Evolutionary conservation across 495 filamentous ascomycete species (phyloP), one percentile per base, ranked within the genome.

Genomic region (Penicillium angulare): DNA sequence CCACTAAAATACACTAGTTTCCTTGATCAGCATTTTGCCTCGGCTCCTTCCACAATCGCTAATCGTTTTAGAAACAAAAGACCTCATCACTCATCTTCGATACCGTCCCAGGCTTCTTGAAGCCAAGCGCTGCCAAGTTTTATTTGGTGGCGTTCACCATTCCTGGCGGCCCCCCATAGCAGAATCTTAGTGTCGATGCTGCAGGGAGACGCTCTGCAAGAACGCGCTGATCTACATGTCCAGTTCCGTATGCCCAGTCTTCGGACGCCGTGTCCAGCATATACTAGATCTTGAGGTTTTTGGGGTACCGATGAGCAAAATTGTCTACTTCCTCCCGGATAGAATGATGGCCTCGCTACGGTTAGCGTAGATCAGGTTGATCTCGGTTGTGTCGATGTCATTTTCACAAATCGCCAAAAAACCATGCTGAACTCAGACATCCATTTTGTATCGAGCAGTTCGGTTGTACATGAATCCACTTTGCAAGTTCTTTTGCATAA

Each of bases 361-460:
- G 49, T 74, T 76, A 3, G 70, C 68, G 49, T 76, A 82, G 40
- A 83, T 47, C 3, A 79, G 65, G 39, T 60, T 69, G 20, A 82
- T 57, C 51, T 75, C 57, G 3, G 79, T 81, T 5, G 63, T 69
- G 47, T 82, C 78, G 18, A 51, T 57, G 8, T 72, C 63, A 43
- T 78, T 70, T 50, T 79, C 70, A 53, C 76, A 75, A 24, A 82
- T 81, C 24, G 73, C 73, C 15, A 38, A 15, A 38, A 20, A 38
- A 36, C 16, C 34, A 20, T 38, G 3, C n/a, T 16, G 6, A 38
- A 15, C 8, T 38, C 8, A 38, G 34, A 7, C 34, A 38, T 2
- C 34, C 34, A 16, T 38, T 16, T 7, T 38, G 34, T 38, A 38
- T 38, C 2, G 17, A 16, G 34, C 2, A 38, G 34, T n/a, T 38